Evolutionary conservation across 73 alveolate species (phyloP).

Genomic region (Paramecium bursaria): DNA sequence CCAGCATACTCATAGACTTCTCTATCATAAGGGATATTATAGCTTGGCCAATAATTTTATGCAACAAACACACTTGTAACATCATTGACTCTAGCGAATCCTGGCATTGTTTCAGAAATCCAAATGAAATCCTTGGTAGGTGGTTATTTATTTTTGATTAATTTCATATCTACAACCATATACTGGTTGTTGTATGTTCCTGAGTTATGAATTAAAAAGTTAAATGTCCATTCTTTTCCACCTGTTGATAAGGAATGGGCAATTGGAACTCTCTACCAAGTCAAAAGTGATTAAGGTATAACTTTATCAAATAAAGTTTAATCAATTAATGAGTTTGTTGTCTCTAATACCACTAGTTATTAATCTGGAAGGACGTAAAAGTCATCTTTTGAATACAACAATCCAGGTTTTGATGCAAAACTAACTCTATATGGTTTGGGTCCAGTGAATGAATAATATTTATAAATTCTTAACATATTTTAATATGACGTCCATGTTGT

Average conservation of each 20-base stretch:
- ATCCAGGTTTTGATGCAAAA: constrained; percentile 82
- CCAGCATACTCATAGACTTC: constrained; percentile 72
- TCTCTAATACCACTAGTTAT: constrained; percentile 76
- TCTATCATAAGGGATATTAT: constrained; percentile 75
- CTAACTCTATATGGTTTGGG: constrained; percentile 77
- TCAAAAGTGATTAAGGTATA: constrained; percentile 71
- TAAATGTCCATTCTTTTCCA: constrained; percentile 79
- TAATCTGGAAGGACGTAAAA: constrained; percentile 74
- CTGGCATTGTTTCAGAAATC: constrained; percentile 80
- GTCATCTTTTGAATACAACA: constrained; percentile 80
- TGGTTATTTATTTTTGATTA: constrained; percentile 52
- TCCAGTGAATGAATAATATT: constrained; percentile 77
- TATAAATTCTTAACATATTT: constrained; percentile 80
- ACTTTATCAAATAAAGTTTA: constrained; percentile 65
- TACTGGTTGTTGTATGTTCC: constrained; percentile 83
- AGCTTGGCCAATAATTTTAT: constrained; percentile 81
- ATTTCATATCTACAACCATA: constrained; percentile 77
- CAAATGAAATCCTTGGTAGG: constrained; percentile 68
- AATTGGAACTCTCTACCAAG: constrained; percentile 85
- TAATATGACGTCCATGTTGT: constrained; percentile 79
- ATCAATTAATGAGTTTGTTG: constrained; percentile 77
- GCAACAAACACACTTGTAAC: constrained; percentile 72
- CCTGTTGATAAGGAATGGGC: constrained; percentile 76
- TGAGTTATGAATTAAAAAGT: constrained; percentile 73
- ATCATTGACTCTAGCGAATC: constrained; percentile 69